Base-by-base conservation (phyloP, 306 rosid species). In the Pterocarpus macrocarpus region DNA sequence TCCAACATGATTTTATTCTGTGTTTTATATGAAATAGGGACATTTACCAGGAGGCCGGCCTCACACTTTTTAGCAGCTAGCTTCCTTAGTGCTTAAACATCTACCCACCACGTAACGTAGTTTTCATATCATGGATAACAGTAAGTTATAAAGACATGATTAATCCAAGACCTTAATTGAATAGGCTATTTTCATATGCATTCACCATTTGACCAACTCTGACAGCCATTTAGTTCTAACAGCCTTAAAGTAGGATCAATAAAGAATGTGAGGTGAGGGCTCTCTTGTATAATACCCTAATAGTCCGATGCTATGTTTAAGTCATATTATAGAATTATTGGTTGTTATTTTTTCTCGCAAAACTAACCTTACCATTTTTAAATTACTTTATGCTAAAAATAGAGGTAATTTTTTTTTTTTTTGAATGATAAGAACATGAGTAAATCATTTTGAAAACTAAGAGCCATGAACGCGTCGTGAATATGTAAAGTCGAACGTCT, bases 41-140 rank as follows among this genome's bases (percentile, higher is more conserved):
- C 16, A 3, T 69, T 69, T 44, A 44, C 0, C 62, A 8, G 22
- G 35, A 38, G n/a, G n/a, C n/a, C n/a, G 66, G 36, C 2, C 32
- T 47, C 77, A 32, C 47, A 15, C 10, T 73, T 73, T 22, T 43
- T 41, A 5, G 41, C 28, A 52, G 30, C 22, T 15, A 39, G n/a
- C 53, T 73, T 73, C 39, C 78, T 73, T 58, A 57, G 68, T 73
- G 43, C 39, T 73, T 73, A 73, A 41, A 73, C 78, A 58, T 58
- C 50, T 7, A 70, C 7, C 5, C 47, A 34, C 53, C 62, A 9
- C 0, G 2, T 50, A 5, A n/a, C 11, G 17, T 44, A 43, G 47
- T 36, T 53, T 41, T 41, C 45, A 41, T 5, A 35, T 35, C 2
- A 35, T 35, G 4, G 39, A 5, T 2, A 35, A 35, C 4, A 36